Base-by-base conservation (phyloP, 2,329 filamentous ascomycete genomes). In the Colletotrichum shisoi region DNA sequence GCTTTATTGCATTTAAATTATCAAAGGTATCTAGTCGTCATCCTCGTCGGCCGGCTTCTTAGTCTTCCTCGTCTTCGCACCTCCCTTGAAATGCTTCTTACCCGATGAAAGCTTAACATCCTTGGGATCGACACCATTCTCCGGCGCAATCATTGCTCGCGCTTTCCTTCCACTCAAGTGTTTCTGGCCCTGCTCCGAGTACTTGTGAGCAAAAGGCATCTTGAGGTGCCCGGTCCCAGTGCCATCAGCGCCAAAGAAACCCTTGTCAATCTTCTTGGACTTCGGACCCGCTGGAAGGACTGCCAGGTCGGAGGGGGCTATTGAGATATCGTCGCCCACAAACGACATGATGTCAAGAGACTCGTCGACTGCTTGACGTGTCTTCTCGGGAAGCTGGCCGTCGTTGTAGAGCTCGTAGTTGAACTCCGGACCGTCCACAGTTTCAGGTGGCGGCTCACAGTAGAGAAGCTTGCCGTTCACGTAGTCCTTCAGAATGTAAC, bases 11-110 rank as follows among this genome's bases (percentile, higher is more conserved):
- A 42, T 54, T 31, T 39, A 24, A 52, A 31, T 63, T 12, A 57
- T 46, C 54, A 44, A 57, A 48, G 64, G 64, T 67, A 67, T 67
- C 64, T 67, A 67, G 13, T 63, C 61, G 4, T 67, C 64, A 11
- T 67, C 64, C 42, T 67, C 75, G 44, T 77, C 75, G 63, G 78
- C 72, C 81, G 76, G 76, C 73, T 80, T 83, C 75, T 84, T 86
- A 68, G 82, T 82, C 75, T 87, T 90, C 42, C 37, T 67, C 3
- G 21, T 85, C 78, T 84, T 88, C 70, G 87, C 85, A 46, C 88
- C 87, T n/a, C 87, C 90, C 81, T 96, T 96, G 79, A 93, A 95
- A 79, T 99, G 95, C 82, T 97, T 98, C 87, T 99, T 99, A 64
- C 89, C 86, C 58, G 82, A 82, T 65, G 83, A 82, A 65, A 85